Conservation (phyloP, 305 asterid genomes). For the Nicotiana rustica region DNA sequence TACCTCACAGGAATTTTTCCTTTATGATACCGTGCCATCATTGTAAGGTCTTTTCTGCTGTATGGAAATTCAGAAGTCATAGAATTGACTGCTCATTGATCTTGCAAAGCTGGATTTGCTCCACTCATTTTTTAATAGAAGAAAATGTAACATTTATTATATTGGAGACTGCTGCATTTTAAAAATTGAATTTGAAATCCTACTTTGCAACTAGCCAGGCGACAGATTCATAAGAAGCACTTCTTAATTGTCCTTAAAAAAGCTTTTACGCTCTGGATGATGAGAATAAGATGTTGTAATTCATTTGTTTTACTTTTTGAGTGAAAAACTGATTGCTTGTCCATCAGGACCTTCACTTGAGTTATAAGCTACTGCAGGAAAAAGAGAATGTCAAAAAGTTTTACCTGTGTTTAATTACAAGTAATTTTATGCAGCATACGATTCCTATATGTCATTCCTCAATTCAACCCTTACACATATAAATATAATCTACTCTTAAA, state of each 20-base stretch:
- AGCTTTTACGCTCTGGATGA: neutral
- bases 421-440: conserved; percentile 18
- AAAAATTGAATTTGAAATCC: neutral
- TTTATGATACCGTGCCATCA: conserved; percentile 35
- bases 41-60: neutral
- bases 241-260: neutral
- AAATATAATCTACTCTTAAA: conserved; percentile 22
- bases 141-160: conserved; percentile 7
- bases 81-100: conserved; percentile 44
- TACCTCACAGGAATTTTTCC: conserved; percentile 73
- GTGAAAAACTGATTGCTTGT: conserved; percentile 9
- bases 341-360: conserved; percentile 5
- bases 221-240: neutral
- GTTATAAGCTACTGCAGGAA: neutral
- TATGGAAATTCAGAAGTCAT: conserved; percentile 12
- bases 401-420: conserved; percentile 12
- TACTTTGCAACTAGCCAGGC: neutral
- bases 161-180: neutral
- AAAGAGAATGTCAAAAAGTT: neutral
- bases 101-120: conserved; percentile 43
- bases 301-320: neutral
- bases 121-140: conserved; percentile 43
- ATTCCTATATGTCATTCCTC: conserved; percentile 10
- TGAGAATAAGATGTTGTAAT: neutral
- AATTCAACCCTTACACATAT: neutral